Evolutionary conservation across 495 filamentous ascomycete species (phyloP).

Genomic region (Aspergillus conjunctus): DNA sequence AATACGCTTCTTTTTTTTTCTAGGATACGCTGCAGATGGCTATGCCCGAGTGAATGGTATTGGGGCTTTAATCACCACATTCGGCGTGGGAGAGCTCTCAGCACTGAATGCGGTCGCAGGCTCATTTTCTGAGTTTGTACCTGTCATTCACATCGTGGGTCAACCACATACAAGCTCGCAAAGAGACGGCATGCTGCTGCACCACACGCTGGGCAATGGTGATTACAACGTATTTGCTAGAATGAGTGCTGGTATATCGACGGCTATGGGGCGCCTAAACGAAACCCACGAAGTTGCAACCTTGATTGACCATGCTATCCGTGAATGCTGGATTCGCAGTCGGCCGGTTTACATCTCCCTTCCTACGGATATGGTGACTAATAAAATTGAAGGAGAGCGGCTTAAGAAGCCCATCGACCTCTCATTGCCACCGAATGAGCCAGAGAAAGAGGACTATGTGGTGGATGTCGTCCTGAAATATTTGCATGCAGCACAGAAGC

Average conservation of each 20-base stretch:
- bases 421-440: constrained; percentile 61
- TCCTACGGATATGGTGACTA: constrained; percentile 81
- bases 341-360: constrained; percentile 84
- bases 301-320: constrained; percentile 78
- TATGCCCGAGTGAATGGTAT: constrained; percentile 71
- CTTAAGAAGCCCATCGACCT: constrained; percentile 73
- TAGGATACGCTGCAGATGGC: constrained; percentile 71
- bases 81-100: constrained; percentile 70
- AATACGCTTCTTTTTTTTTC: background rate
- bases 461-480: constrained; percentile 78
- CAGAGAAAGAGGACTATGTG: constrained; percentile 79
- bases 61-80: constrained; percentile 66
- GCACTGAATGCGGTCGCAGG: constrained; percentile 71
- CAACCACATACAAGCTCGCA: constrained; percentile 56
- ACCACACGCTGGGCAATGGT: constrained; percentile 92
- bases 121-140: constrained; percentile 62
- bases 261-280: constrained; percentile 67
- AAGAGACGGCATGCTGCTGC: constrained; percentile 66
- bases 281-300: constrained; percentile 67
- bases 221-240: constrained; percentile 82
- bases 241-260: constrained; percentile 75
- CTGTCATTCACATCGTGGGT: constrained; percentile 67
- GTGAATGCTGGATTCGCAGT: constrained; percentile 73
- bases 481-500: constrained; percentile 72
- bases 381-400: constrained; percentile 73